phyloP scores from a whole-genome alignment of 108 stramenopile species.

The Fragilaria radians region DNA sequence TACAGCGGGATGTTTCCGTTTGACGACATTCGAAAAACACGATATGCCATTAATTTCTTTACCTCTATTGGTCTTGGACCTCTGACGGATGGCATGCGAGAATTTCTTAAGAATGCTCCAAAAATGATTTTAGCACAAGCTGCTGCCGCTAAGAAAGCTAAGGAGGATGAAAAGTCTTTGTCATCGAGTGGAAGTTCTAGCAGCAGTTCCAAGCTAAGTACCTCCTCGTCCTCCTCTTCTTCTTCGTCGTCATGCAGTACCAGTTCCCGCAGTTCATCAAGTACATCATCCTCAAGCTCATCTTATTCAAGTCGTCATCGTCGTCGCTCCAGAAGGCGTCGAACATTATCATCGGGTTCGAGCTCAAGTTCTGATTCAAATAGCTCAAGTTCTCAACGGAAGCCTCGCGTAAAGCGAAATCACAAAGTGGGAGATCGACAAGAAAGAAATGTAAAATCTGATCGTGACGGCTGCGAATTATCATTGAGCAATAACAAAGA shows the following conservation, averaged over 20 bases:
- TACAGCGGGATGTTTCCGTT: slow-evolving; percentile 94
- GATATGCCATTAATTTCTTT: slow-evolving; percentile 99
- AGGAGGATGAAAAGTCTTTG: slow-evolving; percentile 42
- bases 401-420: not conserved
- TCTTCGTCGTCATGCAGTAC: slow-evolving; percentile 20
- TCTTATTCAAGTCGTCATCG: slow-evolving; percentile 33
- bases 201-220: slow-evolving; percentile 19
- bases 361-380: not conserved
- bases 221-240: slow-evolving; percentile 28
- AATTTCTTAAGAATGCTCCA: slow-evolving; percentile 90
- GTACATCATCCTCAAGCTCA: slow-evolving; percentile 27
- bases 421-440: not conserved
- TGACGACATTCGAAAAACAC: slow-evolving; percentile 92
- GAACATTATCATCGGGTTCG: slow-evolving; percentile 3
- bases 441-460: not conserved
- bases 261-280: not conserved
- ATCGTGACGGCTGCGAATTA: not conserved
- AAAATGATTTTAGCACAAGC: slow-evolving; percentile 78
- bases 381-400: not conserved
- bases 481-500: not conserved
- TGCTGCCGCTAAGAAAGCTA: slow-evolving; percentile 48
- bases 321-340: slow-evolving; percentile 13
- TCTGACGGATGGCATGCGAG: slow-evolving; percentile 94
- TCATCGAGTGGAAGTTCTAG: slow-evolving; percentile 43
- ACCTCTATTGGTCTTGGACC: slow-evolving; percentile 97